Evolutionary conservation across 1,284 basidiomycete genomes (phyloP).

Genomic region (Sporisorium sorghi): DNA sequence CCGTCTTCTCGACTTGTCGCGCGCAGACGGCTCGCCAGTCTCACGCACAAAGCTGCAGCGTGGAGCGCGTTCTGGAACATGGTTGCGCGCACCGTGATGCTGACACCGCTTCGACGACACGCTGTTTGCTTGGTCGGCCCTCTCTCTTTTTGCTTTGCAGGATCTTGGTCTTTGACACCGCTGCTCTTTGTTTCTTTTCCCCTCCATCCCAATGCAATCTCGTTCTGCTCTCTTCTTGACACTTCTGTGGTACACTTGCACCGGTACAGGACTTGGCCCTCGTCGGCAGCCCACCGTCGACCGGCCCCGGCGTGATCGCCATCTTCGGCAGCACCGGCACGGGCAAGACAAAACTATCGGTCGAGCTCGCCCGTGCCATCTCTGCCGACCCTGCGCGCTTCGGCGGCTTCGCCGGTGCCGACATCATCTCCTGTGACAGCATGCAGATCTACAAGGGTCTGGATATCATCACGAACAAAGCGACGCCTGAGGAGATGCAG

Average conservation of each 20-base stretch:
- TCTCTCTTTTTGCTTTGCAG: constrained; percentile 15
- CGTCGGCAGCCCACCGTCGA: too few relatives aligned
- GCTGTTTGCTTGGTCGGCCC: constrained; percentile 7
- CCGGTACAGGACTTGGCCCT: constrained; percentile 15
- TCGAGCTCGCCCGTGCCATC: constrained; percentile 81
- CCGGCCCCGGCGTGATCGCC: constrained; percentile 72
- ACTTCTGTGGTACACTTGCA: not conserved
- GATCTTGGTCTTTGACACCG: constrained; percentile 42
- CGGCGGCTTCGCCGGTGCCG: constrained; percentile 42
- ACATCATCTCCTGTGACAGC: constrained; percentile 92
- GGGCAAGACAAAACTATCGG: constrained; percentile 92
- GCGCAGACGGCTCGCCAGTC: not conserved
- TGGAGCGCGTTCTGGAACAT: constrained; percentile 2
- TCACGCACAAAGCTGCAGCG: not conserved
- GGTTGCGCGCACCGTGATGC: constrained; percentile 23
- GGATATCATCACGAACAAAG: constrained; percentile 95
- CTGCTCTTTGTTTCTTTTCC: not conserved
- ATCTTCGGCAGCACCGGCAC: constrained; percentile 96
- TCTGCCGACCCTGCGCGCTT: not conserved
- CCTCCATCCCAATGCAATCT: constrained; percentile 6
- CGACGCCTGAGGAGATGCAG: constrained; percentile 79
- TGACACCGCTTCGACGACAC: constrained; percentile 24
- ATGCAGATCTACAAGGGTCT: constrained; percentile 98
- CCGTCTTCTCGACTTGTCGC: not conserved
- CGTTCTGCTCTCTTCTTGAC: not conserved